Evolutionary conservation across 2,329 filamentous ascomycete genomes (phyloP), one percentile per base, ranked within the genome.

Genomic region (Pyrenochaeta sp.): DNA sequence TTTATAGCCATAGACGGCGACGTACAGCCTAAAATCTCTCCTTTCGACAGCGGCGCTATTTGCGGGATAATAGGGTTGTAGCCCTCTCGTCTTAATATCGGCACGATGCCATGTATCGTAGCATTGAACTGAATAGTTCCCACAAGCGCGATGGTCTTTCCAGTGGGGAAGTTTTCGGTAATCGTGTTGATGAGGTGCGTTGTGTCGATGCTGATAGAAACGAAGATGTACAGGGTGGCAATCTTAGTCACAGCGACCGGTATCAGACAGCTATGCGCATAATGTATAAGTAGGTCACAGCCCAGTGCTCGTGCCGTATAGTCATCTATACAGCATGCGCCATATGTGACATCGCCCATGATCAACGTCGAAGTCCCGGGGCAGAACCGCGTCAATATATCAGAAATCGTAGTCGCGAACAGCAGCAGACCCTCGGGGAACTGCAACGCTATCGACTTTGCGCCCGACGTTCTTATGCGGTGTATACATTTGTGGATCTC

Each of bases 81-180:
- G 15, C 95, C 95, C 13, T 92, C 91, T 43, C 86, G 88, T 67
- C 96, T 91, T 6, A 99, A 86, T 15, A 88, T 85, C 30, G 89
- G 85, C 62, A 89, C 88, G 13, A 96, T 88, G 15, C 91, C 92
- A 78, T 99, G 95, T 32, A 99, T 90, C 0, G 95, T 97, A 36
- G 93, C 92, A 79, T 99, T 99, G 84, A 99, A 99, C 77, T 99
- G 95, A 67, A 99, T 99, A 0, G 95, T 99, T 47, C 95, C 94
- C 15, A 99, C 94, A 67, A 97, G 86, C 5, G 95, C 95, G 56
- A 99, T 89, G 0, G 90, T 94, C 79, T 95, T 96, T 1, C 91
- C 91, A 0, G 89, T 80, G 1, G 88, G 84, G 75, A 98, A 97
- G 75, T 97, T 99, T 61, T 92, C 89, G 73, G 93, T 90, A 46